phyloP scores from a whole-genome alignment of 441 rosid genomes.

The Geranium incanum region DNA sequence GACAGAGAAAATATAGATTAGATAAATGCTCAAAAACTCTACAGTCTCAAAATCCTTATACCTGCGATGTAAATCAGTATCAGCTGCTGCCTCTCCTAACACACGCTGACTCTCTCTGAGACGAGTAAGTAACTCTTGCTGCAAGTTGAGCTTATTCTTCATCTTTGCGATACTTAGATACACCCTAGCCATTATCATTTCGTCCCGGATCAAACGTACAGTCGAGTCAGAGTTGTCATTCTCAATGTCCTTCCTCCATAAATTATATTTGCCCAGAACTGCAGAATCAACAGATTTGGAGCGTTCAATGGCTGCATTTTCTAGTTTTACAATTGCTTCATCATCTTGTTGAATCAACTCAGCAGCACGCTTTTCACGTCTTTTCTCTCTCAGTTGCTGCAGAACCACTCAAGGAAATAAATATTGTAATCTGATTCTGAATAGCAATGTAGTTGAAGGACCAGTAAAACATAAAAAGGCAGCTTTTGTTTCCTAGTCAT shows the following conservation, averaged over 20 bases:
- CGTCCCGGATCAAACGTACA: constrained; percentile 83
- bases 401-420: constrained; percentile 20
- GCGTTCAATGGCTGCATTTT: constrained; percentile 88
- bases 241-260: constrained; percentile 91
- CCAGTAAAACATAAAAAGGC: not conserved
- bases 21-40: constrained; percentile 11
- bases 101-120: constrained; percentile 81
- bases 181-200: constrained; percentile 90
- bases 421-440: constrained; percentile 2
- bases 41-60: constrained; percentile 21
- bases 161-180: constrained; percentile 66
- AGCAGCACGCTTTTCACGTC: constrained; percentile 69
- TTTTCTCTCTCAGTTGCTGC: constrained; percentile 86
- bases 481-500: not conserved
- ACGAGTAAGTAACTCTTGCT: constrained; percentile 58
- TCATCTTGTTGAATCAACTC: constrained; percentile 61
- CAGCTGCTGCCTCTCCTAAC: constrained; percentile 59
- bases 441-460: constrained; percentile 6
- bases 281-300: constrained; percentile 92
- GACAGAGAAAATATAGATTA: constrained; percentile 9
- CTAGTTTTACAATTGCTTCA: constrained; percentile 65
- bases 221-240: constrained; percentile 83
- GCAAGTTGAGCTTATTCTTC: constrained; percentile 59
- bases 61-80: constrained; percentile 80
- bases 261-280: constrained; percentile 80